These are phyloP conservation scores for Medicago truncatula DNA, from an alignment of 306 rosid species.

Conservation along the genomic window DNA sequence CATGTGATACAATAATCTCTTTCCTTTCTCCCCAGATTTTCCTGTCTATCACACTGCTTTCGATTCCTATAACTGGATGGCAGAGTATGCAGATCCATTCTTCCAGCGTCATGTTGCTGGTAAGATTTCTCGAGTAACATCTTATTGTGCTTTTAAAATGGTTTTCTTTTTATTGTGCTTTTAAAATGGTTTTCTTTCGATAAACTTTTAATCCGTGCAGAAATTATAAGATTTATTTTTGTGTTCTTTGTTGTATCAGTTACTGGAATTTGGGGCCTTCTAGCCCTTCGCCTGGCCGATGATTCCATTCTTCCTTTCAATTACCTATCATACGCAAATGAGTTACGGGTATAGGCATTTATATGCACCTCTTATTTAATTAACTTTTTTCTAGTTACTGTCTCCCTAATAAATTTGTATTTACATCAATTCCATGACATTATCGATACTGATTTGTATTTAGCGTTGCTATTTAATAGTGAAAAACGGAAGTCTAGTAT, in stretches of 20 bases:
- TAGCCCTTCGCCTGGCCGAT: constrained; percentile 84
- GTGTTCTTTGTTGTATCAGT: constrained; percentile 53
- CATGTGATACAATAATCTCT: constrained; percentile 28
- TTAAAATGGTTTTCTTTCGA: background rate
- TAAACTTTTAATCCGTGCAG: constrained; percentile 22
- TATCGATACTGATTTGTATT: too few species aligned
- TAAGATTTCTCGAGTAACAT: constrained; percentile 43
- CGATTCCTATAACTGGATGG: constrained; percentile 94
- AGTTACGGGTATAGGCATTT: constrained; percentile 66
- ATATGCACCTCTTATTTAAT: constrained; percentile 19
- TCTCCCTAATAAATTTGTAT: background rate
- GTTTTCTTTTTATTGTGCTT: background rate
- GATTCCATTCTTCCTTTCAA: constrained; percentile 77
- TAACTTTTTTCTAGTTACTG: constrained; percentile 1
- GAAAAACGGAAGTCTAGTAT: too few species aligned
- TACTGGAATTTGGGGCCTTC: constrained; percentile 91
- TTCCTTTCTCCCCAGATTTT: constrained; percentile 60
- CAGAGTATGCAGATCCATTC: constrained; percentile 80
- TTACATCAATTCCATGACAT: too few species aligned
- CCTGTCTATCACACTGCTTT: constrained; percentile 95
- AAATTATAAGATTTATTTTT: constrained; percentile 24
- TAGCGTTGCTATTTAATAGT: too few species aligned
- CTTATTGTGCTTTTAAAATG: background rate
- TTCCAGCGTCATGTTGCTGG: constrained; percentile 91
- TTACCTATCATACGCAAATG: constrained; percentile 72